Base-by-base conservation (phyloP, 768 basidiomycete species). In the Candolleomyces efflorescens region DNA sequence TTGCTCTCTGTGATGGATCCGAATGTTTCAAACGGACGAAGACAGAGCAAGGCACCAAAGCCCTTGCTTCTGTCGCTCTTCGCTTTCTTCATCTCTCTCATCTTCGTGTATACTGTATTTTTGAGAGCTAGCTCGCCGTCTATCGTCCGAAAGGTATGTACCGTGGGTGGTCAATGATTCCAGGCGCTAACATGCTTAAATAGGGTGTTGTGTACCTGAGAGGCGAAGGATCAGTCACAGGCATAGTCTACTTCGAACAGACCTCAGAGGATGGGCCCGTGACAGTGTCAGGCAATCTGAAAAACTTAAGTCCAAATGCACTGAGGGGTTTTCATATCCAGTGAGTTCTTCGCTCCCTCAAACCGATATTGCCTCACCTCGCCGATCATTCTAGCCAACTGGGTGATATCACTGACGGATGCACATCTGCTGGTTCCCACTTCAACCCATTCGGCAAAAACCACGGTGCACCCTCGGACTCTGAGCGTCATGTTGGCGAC, bases 281-380 rank as follows among this genome's bases (percentile, higher is more conserved):
- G 50, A 81, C 73, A 13, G 71, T 93, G 41, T 80, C 79, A 10
- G 89, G 89, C 24, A 75, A 81, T 53, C 74, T 94, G 60, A 76
- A 72, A 56, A 81, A 80, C 59, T 78, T 93, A 46, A 79, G 82
- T 60, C 75, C 84, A 4, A 77, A 77, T 50, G 75, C 85, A 4
- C 67, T 75, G 58, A 81, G 85, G 37, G 92, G 92, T 5, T 90
- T 92, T 75, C 92, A 93, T 71, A 73, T 94, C 56, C 91, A 94
- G 89, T 90, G 62, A 57, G 86, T 10, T 3, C 13, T 38, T 17
- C 11, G 11, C 27, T 22, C 5, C 11, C 23, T 13, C 11, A 12
- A 43, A 27, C 45, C 23, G 22, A 27, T 20, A 36, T 11, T 58
- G 37, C 37, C 32, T n/a, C 7, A 36, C 56, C 20, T 32, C 26